Conservation (phyloP, 306 rosid species). For the Vicia faba region DNA sequence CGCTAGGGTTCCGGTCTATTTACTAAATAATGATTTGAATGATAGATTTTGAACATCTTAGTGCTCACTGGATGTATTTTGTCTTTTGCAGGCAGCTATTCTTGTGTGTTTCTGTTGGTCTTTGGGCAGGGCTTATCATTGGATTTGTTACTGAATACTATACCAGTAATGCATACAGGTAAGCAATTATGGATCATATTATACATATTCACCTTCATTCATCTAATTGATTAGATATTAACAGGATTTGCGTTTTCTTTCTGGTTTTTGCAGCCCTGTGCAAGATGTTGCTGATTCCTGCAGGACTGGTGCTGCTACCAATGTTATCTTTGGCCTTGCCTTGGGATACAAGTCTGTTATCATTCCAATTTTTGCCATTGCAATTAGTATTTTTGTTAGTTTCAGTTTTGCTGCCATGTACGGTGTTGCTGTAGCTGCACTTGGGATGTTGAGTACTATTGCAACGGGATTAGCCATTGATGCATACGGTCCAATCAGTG, state of each 20-base stretch:
- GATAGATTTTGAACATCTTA: background rate
- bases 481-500: constrained; percentile 98
- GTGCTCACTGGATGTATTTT: constrained; percentile 28
- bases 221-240: background rate
- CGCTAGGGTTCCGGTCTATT: background rate
- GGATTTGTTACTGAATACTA: constrained; percentile 93
- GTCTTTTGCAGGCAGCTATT: constrained; percentile 77
- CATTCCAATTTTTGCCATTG: constrained; percentile 95
- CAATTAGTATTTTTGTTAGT: constrained; percentile 81
- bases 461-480: constrained; percentile 98
- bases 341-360: constrained; percentile 99
- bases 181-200: constrained; percentile 20
- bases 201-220: background rate
- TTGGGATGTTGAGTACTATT: constrained; percentile 95
- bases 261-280: constrained; percentile 70
- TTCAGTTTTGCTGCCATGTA: constrained; percentile 98
- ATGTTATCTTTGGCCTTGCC: constrained; percentile 96
- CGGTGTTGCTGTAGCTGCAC: constrained; percentile 96
- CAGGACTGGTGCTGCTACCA: constrained; percentile 98
- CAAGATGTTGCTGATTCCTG: constrained; percentile 98
- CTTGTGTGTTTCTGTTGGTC: constrained; percentile 88
- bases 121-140: constrained; percentile 95
- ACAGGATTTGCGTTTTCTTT: constrained; percentile 12
- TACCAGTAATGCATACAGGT: constrained; percentile 98
- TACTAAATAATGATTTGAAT: background rate